Evolutionary conservation across 2,329 filamentous ascomycete genomes (phyloP).

Genomic region (Xylariaceae sp.): DNA sequence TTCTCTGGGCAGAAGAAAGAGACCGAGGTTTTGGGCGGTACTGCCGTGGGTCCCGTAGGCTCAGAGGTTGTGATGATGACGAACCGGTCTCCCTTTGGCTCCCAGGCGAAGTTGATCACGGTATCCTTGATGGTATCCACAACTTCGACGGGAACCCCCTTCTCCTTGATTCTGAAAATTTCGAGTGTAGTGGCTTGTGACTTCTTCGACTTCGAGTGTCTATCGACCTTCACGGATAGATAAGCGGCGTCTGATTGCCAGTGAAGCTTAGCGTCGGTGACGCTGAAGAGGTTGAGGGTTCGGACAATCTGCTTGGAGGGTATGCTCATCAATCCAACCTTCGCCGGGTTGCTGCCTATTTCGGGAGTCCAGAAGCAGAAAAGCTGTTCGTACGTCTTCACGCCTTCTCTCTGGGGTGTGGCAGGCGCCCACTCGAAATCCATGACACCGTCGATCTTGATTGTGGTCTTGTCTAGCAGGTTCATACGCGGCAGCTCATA

Average conservation of each 20-base stretch:
- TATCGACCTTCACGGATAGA: conserved; percentile 96
- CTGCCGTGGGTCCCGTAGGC: conserved; percentile 68
- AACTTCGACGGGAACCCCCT: conserved; percentile 96
- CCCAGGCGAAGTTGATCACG: conserved; percentile 99
- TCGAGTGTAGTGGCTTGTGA: conserved; percentile 94
- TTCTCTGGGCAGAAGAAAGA: conserved; percentile 97
- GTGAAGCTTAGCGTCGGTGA: conserved; percentile 94
- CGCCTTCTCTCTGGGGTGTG: conserved; percentile 70
- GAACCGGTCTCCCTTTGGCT: conserved; percentile 95
- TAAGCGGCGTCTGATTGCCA: conserved; percentile 96
- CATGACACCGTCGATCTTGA: conserved; percentile 95
- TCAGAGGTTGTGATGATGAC: conserved; percentile 95
- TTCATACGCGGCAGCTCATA: conserved; percentile 89
- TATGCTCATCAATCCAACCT: conserved; percentile 93
- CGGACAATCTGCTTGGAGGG: conserved; percentile 92
- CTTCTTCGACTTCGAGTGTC: conserved; percentile 99
- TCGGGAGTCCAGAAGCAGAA: conserved; percentile 99
- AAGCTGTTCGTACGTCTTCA: conserved; percentile 91
- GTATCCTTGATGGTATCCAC: conserved; percentile 97
- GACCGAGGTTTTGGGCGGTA: conserved; percentile 88
- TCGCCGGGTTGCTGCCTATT: conserved; percentile 94
- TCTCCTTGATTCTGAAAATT: conserved; percentile 95
- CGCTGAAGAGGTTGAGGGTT: conserved; percentile 95
- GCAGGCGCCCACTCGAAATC: conserved; percentile 98
- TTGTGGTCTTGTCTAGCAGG: conserved; percentile 79